Base-by-base conservation (phyloP, 2,329 filamentous ascomycete genomes). In the Aspergillus fischeri region DNA sequence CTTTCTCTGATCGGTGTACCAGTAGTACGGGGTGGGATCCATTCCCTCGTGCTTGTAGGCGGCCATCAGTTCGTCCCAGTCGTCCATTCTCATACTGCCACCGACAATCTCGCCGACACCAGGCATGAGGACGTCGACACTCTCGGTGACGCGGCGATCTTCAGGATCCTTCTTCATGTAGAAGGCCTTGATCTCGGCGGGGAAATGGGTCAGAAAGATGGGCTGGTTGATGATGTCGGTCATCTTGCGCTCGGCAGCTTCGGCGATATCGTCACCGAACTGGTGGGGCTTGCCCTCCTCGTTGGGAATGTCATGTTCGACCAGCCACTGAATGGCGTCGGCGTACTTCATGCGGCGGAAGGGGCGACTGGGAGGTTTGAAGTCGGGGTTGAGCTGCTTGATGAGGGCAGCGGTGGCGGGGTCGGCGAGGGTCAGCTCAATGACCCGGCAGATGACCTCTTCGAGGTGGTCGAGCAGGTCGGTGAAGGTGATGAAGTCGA, bases 1-100 rank as follows among this genome's bases (percentile, higher is more conserved):
- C 90, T 94, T 96, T 73, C 92, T 83, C 84, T 96, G 92, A 78
- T 97, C 94, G 32, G 92, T 95, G 80, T 97, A 99, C 94, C 94
- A 99, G 83, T 95, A 97, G 79, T 97, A 97, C 49, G 88, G 87
- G 66, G 84, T 84, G 21, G 92, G 86, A 67, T 90, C 86, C 73
- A 97, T 95, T 44, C 88, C 88, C 77, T 97, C 89, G 61, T 88
- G 86, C 76, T 91, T 86, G 74, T 95, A 99, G 1, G 91, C 94
- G 25, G 83, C 87, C 81, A 97, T 87, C 64, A 97, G 80, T 81
- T 96, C 92, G 14, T 96, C 90, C 72, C 90, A 91, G 72, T 90
- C 87, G 71, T 92, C 86, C 85, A 97, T 95, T 75, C 94, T 92
- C 93, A 99, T 97, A 66, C 87, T 92, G 4, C 93, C 94, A 60